These are phyloP conservation scores for Komagataella phaffii DNA, from an alignment of 805 yeast genomes.

Conservation along the genomic window DNA sequence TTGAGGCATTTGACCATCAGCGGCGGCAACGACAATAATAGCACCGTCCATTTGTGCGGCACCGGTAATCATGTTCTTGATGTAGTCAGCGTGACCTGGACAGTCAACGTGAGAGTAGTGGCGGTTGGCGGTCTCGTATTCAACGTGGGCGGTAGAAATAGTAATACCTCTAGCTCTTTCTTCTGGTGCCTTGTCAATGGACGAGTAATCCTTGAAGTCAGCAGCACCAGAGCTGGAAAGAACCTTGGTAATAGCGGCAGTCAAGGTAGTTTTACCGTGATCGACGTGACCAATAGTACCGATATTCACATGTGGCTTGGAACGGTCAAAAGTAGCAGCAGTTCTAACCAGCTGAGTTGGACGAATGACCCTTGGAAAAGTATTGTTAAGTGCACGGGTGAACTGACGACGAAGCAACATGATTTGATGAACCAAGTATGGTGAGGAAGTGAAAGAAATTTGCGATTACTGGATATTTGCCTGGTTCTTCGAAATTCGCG, in stretches of 20 bases:
- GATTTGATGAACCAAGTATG: not conserved
- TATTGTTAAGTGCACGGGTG: not conserved
- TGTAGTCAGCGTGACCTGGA: conserved; percentile 97
- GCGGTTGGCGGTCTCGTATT: conserved; percentile 88
- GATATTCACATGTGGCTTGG: conserved; percentile 91
- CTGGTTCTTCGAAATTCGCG: not conserved
- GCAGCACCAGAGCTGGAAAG: conserved; percentile 86
- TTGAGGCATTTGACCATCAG: conserved; percentile 99
- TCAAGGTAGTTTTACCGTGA: conserved; percentile 96
- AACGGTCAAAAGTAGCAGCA: conserved; percentile 80
- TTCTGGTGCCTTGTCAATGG: conserved; percentile 97
- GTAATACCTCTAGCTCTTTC: conserved; percentile 99
- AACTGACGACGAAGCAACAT: not conserved
- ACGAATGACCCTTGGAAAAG: not conserved
- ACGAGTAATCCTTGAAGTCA: conserved; percentile 77
- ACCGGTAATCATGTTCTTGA: conserved; percentile 94
- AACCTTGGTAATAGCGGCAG: conserved; percentile 97
- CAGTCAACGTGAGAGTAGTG: conserved; percentile 98
- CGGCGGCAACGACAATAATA: conserved; percentile 96
- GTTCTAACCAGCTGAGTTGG: conserved; percentile 3
- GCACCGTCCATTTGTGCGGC: conserved; percentile 84
- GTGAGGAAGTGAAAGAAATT: not conserved
- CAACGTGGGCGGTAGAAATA: conserved; percentile 95
- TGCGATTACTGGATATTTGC: not conserved
- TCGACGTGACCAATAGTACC: conserved; percentile 99